Evolutionary conservation across 257 asterid genomes (phyloP), one percentile per base, ranked within the genome.

Genomic region (Buddleja alternifolia): DNA sequence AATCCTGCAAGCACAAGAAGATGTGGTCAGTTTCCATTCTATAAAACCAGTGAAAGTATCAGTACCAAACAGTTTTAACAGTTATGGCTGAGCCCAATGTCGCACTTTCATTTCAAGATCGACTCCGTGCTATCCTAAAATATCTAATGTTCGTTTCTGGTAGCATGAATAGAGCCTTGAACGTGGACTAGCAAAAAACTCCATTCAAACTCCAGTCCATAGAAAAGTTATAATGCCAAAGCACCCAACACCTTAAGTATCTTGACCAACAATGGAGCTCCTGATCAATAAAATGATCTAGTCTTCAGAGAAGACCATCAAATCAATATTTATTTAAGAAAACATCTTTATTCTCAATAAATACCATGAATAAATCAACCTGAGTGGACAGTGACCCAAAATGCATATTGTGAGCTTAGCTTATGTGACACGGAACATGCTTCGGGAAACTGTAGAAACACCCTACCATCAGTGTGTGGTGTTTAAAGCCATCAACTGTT

Each of bases 1-100:
- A 42, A 94, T 79, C 94, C 99, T 93, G 95, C 85, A 87, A 67
- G 53, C 39, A 73, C 57, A 77, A 73, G 60, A 48, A 25, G 41
- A 56, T 45, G 42, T 10, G 8, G 57, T 55, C 20, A 74, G 79
- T 68, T 73, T 41, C 47, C 55, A 42, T 34, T 37, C 62, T 29
- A 69, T 17, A 12, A 44, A 39, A 53, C 45, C 41, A 32, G 68
- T 40, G 52, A 61, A 41, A 4, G 48, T 8, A 60, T 17, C 53
- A 61, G 50, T 48, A 73, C 5, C 36, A 60, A 29, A 42, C 57
- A 66, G 66, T 60, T 42, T 48, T 1, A 64, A 48, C 56, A 25
- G 46, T 58, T 67, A 47, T 40, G 40, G 5, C n/a, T 29, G 21
- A 15, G 63, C n/a, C 58, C 9, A 32, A 64, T 36, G 67, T 42